Conservation (phyloP, 78 protist species). For the Pigoraptor vietnamica region DNA sequence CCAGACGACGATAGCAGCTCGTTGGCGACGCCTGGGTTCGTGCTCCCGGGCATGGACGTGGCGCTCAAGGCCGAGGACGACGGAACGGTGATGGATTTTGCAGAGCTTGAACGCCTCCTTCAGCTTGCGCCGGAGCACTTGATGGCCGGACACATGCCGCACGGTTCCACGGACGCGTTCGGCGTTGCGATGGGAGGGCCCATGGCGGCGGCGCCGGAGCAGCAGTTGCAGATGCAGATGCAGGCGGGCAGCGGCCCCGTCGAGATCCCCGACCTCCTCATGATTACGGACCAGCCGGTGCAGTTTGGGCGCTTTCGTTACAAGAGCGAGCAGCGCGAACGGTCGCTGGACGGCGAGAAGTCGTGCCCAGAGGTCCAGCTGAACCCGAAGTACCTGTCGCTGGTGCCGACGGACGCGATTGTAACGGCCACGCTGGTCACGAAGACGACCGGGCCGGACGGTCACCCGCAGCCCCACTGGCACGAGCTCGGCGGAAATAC, state of each 20-base stretch:
- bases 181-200: too few relatives aligned
- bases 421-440: constrained; percentile 12
- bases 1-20: too few relatives aligned
- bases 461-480: background rate
- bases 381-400: background rate
- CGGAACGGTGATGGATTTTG: too few relatives aligned
- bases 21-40: too few relatives aligned
- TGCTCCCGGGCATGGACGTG: too few relatives aligned
- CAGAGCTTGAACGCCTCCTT: too few relatives aligned
- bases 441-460: background rate
- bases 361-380: background rate
- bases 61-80: too few relatives aligned
- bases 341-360: constrained; percentile 4
- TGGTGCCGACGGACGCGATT: background rate
- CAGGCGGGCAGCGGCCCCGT: background rate
- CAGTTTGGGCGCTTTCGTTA: constrained; percentile 28
- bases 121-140: too few relatives aligned
- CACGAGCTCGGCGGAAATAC: constrained; percentile 10
- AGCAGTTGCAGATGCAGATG: background rate
- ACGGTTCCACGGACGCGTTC: too few relatives aligned
- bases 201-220: background rate
- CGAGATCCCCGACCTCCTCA: constrained; percentile 8
- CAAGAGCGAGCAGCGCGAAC: constrained; percentile 19
- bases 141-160: too few relatives aligned
- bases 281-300: background rate